Conservation (phyloP, 305 asterid species). For the Fraxinus baroniana region DNA sequence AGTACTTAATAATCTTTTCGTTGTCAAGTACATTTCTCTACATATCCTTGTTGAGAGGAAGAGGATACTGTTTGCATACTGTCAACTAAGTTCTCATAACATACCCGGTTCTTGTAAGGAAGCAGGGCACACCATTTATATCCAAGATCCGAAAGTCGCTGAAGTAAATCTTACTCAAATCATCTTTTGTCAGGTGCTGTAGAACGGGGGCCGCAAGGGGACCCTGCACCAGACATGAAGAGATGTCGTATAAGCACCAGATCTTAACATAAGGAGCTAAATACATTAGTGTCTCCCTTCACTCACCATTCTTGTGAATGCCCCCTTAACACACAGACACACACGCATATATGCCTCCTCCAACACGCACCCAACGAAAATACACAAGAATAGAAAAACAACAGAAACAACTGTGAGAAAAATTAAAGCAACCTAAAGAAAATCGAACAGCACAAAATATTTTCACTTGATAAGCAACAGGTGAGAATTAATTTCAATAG, state of each 20-base stretch:
- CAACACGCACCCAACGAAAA: neutral
- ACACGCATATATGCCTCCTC: neutral
- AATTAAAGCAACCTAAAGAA: neutral
- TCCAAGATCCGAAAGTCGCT: slow-evolving; percentile 74
- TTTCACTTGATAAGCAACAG: neutral
- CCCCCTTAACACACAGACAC: neutral
- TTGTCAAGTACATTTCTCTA: neutral
- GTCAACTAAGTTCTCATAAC: slow-evolving; percentile 4
- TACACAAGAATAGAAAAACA: neutral
- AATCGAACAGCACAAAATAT: neutral
- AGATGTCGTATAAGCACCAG: slow-evolving; percentile 11
- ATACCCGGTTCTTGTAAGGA: slow-evolving; percentile 94
- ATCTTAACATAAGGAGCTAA: neutral
- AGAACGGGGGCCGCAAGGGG: slow-evolving; percentile 93
- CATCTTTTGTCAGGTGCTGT: slow-evolving; percentile 82
- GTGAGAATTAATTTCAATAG: slow-evolving; percentile 7
- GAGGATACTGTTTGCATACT: neutral
- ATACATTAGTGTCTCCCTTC: neutral
- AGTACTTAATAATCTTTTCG: neutral
- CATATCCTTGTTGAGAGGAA: neutral
- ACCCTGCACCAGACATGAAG: slow-evolving; percentile 55
- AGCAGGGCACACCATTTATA: slow-evolving; percentile 76
- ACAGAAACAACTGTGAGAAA: slow-evolving; percentile 1
- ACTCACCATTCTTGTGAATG: neutral
- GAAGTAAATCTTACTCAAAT: slow-evolving; percentile 86